Evolutionary conservation across 305 asterid species (phyloP), one percentile per base, ranked within the genome.

Genomic region (Rubia balearica): DNA sequence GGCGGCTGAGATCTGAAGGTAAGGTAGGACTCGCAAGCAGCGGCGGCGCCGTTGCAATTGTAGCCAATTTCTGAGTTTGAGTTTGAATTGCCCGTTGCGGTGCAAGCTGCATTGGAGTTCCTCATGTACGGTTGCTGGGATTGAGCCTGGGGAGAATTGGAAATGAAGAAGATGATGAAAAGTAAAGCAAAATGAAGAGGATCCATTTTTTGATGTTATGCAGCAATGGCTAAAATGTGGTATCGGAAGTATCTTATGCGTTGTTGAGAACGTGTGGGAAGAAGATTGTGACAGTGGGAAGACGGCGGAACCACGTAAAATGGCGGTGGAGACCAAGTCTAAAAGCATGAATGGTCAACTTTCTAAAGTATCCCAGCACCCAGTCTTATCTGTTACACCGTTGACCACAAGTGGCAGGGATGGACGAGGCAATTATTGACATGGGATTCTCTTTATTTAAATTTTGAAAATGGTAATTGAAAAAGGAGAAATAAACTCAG

Each of bases 1-100:
- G 96, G 94, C 3, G 92, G 82, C n/a, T 59, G 78, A 2, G 98
- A 73, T 63, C 86, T 51, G 91, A 93, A 91, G 38, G 96, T 87
- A 63, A 93, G 90, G 69, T 89, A 93, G 21, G 97, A 63, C 73
- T 82, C 89, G 77, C 97, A 93, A 42, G 64, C 68, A 21, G 65
- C 83, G 76, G 61, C 63, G 19, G 16, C 41, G 70, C 96, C 98
- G 71, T 93, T 93, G 82, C 98, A 91, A 65, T 75, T 56, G 76
- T 93, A 93, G 51, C 98, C 97, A 24, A 87, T 85, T 69, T 68
- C 89, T 48, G 97, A 76, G 41, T 85, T 73, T 6, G 91, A 76
- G 62, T 71, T 76, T 48, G 82, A 76, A 21, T 46, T 56, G 79
- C 5, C 56, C 8, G 56, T 17, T 49, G 1, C 21, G 56, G 7